Percentiles rank a stretch among this genome's conserved stretches.
These are phyloP conservation scores for Myochromella boudieri DNA, from an alignment of 768 basidiomycete species.

Conservation along the genomic window DNA sequence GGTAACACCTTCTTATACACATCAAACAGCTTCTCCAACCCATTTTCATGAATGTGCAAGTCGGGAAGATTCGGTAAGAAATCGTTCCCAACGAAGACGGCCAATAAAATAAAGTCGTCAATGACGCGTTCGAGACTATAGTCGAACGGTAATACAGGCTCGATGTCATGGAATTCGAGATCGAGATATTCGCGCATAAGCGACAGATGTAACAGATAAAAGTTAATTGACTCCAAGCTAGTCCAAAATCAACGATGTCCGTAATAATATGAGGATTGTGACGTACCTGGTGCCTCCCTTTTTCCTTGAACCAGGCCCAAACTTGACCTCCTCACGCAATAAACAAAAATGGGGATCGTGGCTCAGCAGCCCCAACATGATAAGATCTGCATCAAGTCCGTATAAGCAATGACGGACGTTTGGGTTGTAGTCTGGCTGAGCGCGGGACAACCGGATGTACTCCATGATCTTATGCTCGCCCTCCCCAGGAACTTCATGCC, in stretches of 20 bases:
- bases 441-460: constrained; percentile 92
- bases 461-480: constrained; percentile 99
- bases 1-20: constrained; percentile 94
- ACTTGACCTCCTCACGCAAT: constrained; percentile 96
- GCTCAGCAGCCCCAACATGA: constrained; percentile 96
- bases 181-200: constrained; percentile 97
- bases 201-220: constrained; percentile 93
- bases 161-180: constrained; percentile 84
- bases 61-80: constrained; percentile 96
- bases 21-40: constrained; percentile 87
- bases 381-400: constrained; percentile 96
- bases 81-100: constrained; percentile 97
- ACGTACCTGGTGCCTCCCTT: constrained; percentile 58
- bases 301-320: constrained; percentile 78
- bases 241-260: neutral
- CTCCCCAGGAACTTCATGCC: constrained; percentile 98
- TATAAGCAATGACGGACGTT: constrained; percentile 98
- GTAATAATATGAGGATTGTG: neutral
- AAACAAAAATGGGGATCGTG: constrained; percentile 99
- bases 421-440: constrained; percentile 94
- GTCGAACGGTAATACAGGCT: constrained; percentile 64
- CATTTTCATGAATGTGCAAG: constrained; percentile 97
- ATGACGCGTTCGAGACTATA: constrained; percentile 94
- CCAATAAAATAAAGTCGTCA: constrained; percentile 96
- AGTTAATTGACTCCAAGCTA: constrained; percentile 78